These are phyloP conservation scores for Hypomyces perniciosus DNA, from an alignment of 2,329 filamentous ascomycete species.

Conservation along the genomic window DNA sequence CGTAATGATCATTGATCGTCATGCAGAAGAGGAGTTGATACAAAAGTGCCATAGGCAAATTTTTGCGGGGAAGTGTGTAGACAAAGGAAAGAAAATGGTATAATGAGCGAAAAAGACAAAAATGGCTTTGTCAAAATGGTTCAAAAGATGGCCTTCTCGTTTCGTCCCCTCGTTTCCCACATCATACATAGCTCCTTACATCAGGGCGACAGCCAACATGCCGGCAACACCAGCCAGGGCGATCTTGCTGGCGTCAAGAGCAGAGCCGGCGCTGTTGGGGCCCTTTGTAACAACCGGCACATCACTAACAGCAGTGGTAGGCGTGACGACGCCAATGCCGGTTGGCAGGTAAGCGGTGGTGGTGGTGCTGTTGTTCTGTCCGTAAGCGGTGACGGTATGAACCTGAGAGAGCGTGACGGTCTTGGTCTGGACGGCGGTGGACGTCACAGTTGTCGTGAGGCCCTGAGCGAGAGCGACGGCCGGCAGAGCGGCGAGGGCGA, in stretches of 20 bases:
- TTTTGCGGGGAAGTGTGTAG: neutral
- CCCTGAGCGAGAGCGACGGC: slow-evolving; percentile 45
- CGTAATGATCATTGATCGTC: slow-evolving; percentile 17
- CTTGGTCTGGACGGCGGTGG: slow-evolving; percentile 38
- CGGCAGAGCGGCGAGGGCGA: slow-evolving; percentile 47
- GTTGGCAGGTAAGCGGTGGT: slow-evolving; percentile 20
- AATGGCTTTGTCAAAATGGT: neutral
- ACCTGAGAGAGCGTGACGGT: slow-evolving; percentile 46
- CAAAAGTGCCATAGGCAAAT: neutral
- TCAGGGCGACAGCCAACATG: slow-evolving; percentile 43
- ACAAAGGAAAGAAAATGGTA: slow-evolving; percentile 7
- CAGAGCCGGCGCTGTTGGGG: slow-evolving; percentile 37
- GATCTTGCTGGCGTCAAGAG: slow-evolving; percentile 38
- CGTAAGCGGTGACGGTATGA: slow-evolving; percentile 32
- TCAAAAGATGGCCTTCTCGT: too few species aligned
- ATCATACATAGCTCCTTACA: slow-evolving; percentile 31
- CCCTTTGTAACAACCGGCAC: slow-evolving; percentile 30
- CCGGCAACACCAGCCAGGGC: slow-evolving; percentile 45
- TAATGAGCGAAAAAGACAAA: slow-evolving; percentile 5
- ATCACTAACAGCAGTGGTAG: slow-evolving; percentile 20
- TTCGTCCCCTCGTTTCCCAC: neutral
- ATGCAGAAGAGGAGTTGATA: slow-evolving; percentile 7
- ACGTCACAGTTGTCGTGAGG: slow-evolving; percentile 29
- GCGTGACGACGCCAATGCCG: slow-evolving; percentile 16
- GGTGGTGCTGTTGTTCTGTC: slow-evolving; percentile 31